Conservation (phyloP, 2,329 filamentous ascomycete genomes). For the Neobulgaria alba region DNA sequence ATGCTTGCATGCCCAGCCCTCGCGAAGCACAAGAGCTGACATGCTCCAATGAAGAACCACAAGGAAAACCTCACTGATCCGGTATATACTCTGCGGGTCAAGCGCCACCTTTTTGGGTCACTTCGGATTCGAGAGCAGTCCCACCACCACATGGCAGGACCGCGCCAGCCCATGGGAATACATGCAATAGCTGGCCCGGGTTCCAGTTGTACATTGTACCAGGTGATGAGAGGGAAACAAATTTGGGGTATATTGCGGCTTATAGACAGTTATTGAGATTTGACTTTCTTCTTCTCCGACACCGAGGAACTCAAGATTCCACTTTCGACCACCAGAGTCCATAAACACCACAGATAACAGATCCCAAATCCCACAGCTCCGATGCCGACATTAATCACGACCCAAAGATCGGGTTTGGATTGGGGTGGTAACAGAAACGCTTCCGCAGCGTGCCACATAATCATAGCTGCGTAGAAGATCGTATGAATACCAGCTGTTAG, state of each 20-base stretch:
- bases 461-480: slow-evolving; percentile 69
- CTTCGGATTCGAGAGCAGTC: no score
- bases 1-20: no score
- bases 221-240: no score
- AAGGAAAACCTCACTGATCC: no score
- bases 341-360: slow-evolving; percentile 88
- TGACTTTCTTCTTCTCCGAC: slow-evolving; percentile 18
- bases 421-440: slow-evolving; percentile 57
- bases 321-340: slow-evolving; percentile 53
- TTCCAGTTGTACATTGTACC: no score
- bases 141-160: no score
- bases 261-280: slow-evolving; percentile 22
- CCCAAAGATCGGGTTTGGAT: slow-evolving; percentile 87
- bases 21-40: no score
- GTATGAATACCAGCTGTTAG: slow-evolving; percentile 64
- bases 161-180: no score
- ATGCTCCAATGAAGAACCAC: no score
- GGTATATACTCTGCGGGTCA: no score
- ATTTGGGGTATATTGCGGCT: slow-evolving; percentile 20
- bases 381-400: slow-evolving; percentile 80
- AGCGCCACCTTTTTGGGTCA: no score
- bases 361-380: slow-evolving; percentile 78
- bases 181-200: no score
- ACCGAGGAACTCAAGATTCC: slow-evolving; percentile 16
- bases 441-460: slow-evolving; percentile 72